Conservation (phyloP, 257 asterid genomes). For the Linderniella brevidens region DNA sequence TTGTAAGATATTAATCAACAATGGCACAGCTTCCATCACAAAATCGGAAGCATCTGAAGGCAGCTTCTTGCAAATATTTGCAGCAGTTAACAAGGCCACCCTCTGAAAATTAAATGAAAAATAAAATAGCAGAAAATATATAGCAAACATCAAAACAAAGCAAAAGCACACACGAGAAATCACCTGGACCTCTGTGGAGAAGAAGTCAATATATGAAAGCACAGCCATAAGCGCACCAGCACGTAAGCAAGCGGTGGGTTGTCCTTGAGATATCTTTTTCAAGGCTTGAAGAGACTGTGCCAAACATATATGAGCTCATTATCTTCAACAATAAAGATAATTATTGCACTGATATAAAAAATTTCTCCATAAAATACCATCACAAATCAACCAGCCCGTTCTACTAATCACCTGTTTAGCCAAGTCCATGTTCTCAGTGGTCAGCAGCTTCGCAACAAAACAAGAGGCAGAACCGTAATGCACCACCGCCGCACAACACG, state of each 20-base stretch:
- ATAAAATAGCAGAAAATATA: neutral
- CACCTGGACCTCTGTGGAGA: constrained; percentile 99
- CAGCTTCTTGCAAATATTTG: constrained; percentile 96
- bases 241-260: constrained; percentile 96
- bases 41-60: constrained; percentile 97
- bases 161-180: neutral
- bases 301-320: constrained; percentile 8
- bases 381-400: neutral
- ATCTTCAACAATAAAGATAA: neutral
- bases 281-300: constrained; percentile 93
- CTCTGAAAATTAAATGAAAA: constrained; percentile 29
- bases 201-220: constrained; percentile 95
- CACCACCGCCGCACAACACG: constrained; percentile 93
- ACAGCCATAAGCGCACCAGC: constrained; percentile 99
- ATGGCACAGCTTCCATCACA: constrained; percentile 98
- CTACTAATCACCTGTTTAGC: constrained; percentile 81
- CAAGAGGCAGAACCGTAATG: constrained; percentile 96
- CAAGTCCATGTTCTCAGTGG: constrained; percentile 97
- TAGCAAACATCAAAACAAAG: neutral
- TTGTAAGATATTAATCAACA: constrained; percentile 91
- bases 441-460: constrained; percentile 83
- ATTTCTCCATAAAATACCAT: neutral
- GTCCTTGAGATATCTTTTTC: constrained; percentile 95
- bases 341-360: too few relatives aligned
- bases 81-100: constrained; percentile 92